Evolutionary conservation across 176 grass and related monocot species (phyloP).

Genomic region (Ampelocalamus luodianensis): DNA sequence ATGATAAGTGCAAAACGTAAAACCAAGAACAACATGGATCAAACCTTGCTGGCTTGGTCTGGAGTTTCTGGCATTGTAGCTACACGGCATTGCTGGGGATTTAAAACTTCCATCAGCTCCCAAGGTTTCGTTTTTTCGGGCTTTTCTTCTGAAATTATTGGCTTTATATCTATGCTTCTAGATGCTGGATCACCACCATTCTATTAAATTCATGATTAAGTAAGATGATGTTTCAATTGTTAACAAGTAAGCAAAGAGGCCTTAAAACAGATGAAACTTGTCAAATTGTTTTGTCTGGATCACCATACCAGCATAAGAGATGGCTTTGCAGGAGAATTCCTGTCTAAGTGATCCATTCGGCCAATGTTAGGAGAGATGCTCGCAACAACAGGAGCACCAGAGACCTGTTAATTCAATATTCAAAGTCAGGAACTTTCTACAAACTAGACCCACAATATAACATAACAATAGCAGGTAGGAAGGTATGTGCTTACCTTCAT

Average conservation of each 20-base stretch:
- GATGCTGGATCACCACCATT: slow-evolving; percentile 79
- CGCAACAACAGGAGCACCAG: slow-evolving; percentile 77
- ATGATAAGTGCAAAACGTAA: slow-evolving; percentile 28
- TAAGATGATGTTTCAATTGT: slow-evolving; percentile 40
- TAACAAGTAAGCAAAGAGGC: slow-evolving; percentile 26
- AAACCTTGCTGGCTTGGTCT: slow-evolving; percentile 74
- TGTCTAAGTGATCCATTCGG: slow-evolving; percentile 80
- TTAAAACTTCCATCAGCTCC: slow-evolving; percentile 79
- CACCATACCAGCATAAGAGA: slow-evolving; percentile 74
- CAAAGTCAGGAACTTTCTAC: slow-evolving; percentile 30
- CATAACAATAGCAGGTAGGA: slow-evolving; percentile 32
- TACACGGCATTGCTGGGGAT: slow-evolving; percentile 78
- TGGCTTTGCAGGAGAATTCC: slow-evolving; percentile 91
- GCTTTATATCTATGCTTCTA: slow-evolving; percentile 74
- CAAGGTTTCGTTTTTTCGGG: slow-evolving; percentile 74
- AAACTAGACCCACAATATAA: slow-evolving; percentile 12
- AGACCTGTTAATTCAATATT: slow-evolving; percentile 59
- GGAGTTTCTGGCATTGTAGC: slow-evolving; percentile 89
- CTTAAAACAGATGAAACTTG: slow-evolving; percentile 28
- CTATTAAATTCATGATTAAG: slow-evolving; percentile 60
- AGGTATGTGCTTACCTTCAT: slow-evolving; percentile 67
- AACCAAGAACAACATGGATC: slow-evolving; percentile 35
- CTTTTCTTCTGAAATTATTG: slow-evolving; percentile 81
- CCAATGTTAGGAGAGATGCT: slow-evolving; percentile 75
- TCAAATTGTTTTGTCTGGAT: slow-evolving; percentile 18